These are phyloP conservation scores for Glonium stellatum DNA, from an alignment of 495 filamentous ascomycete species.

Conservation along the genomic window DNA sequence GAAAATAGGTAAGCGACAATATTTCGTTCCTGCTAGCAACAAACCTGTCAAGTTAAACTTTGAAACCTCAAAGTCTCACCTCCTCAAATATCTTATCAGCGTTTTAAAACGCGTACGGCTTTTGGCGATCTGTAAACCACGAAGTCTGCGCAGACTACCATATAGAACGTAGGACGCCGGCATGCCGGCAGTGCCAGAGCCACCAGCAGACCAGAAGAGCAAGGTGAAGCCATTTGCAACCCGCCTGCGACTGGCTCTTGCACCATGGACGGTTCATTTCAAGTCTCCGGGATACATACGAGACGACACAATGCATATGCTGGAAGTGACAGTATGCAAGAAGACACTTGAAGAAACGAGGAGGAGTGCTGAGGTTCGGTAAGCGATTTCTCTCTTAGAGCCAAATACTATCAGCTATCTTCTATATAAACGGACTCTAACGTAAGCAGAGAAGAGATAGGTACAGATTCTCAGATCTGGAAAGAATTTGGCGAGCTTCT, in stretches of 20 bases:
- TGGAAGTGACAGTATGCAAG: conserved; percentile 31
- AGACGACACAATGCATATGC: conserved; percentile 30
- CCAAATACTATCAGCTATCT: too few species aligned
- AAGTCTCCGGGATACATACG: conserved; percentile 31
- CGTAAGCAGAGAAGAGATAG: conserved; percentile 25
- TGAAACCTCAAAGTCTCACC: too few species aligned
- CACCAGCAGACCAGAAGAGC: neutral
- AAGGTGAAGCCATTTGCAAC: conserved; percentile 17
- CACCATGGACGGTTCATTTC: conserved; percentile 36
- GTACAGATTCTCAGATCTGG: conserved; percentile 32
- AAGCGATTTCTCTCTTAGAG: neutral
- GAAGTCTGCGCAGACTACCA: neutral
- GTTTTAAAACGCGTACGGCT: too few species aligned
- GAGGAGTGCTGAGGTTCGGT: conserved; percentile 20
- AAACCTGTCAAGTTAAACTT: too few species aligned
- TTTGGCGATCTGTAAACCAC: neutral
- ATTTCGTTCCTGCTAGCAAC: too few species aligned
- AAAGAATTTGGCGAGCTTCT: conserved; percentile 30
- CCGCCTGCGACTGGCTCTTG: conserved; percentile 30
- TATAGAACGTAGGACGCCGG: neutral
- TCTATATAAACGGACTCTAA: neutral
- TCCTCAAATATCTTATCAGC: too few species aligned
- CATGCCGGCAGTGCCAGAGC: conserved; percentile 8
- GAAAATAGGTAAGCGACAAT: too few species aligned
- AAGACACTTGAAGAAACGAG: conserved; percentile 31